Conservation (phyloP, 352 stramenopile species). For the Pythium aquatile region DNA sequence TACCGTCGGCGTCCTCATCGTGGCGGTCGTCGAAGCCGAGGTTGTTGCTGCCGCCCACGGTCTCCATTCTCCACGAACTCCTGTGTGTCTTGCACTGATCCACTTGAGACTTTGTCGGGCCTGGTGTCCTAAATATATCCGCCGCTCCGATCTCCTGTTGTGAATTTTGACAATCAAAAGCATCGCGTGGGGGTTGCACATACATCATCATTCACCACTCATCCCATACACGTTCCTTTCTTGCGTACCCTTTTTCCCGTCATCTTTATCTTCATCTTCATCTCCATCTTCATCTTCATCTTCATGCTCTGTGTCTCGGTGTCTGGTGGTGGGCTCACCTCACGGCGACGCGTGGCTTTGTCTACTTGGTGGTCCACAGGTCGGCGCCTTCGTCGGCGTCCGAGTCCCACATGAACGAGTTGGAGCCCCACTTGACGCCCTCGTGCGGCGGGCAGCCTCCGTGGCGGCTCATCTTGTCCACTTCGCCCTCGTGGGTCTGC, state of each 20-base stretch:
- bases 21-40: background rate
- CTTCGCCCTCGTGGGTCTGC: constrained; percentile 72
- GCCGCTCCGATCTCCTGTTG: background rate
- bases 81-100: background rate
- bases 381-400: constrained; percentile 78
- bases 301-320: background rate
- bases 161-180: background rate
- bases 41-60: background rate
- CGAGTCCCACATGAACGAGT: constrained; percentile 88
- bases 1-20: constrained; percentile 3
- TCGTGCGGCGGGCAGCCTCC: constrained; percentile 83
- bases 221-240: background rate
- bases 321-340: background rate
- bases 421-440: constrained; percentile 83
- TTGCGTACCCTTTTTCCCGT: background rate
- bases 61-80: background rate
- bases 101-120: background rate
- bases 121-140: constrained; percentile 3
- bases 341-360: background rate
- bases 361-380: constrained; percentile 78
- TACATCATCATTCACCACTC: constrained; percentile 4
- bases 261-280: background rate
- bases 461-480: constrained; percentile 77
- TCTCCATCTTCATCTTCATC: background rate
- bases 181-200: background rate